phyloP scores from a whole-genome alignment of 176 grass and related monocot genomes.

The Typha latifolia region DNA sequence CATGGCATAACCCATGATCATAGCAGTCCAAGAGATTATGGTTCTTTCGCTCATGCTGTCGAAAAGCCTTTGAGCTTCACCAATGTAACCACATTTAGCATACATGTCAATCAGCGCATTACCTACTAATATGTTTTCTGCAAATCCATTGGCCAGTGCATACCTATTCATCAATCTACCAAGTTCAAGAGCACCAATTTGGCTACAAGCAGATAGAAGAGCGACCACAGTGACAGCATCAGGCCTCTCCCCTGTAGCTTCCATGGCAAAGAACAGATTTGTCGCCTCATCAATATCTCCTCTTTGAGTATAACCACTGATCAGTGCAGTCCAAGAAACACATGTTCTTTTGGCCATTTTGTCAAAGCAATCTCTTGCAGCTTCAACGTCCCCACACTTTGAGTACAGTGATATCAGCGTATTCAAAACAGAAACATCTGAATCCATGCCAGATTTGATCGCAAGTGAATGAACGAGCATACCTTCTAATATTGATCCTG shows the following conservation, averaged over 20 bases:
- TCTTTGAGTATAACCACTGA: constrained; percentile 3
- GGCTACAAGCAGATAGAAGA: constrained; percentile 3
- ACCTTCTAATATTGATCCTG: not conserved
- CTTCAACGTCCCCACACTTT: not conserved
- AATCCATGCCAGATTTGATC: not conserved
- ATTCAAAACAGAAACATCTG: not conserved
- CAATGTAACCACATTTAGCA: constrained; percentile 10
- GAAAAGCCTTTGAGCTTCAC: constrained; percentile 5
- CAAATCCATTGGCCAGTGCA: not conserved
- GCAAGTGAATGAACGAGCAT: not conserved
- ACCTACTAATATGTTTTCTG: not conserved
- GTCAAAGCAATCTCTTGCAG: not conserved
- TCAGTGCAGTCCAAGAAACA: constrained; percentile 17
- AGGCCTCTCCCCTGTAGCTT: constrained; percentile 7
- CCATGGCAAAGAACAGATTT: constrained; percentile 10
- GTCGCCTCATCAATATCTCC: not conserved
- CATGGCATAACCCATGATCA: constrained; percentile 4
- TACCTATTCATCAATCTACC: constrained; percentile 3
- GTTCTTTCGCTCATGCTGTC: not conserved
- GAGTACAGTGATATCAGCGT: constrained; percentile 7
- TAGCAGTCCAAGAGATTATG: constrained; percentile 13
- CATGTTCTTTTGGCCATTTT: not conserved
- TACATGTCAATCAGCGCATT: constrained; percentile 17
- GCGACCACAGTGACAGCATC: constrained; percentile 16
- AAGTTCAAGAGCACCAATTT: not conserved